Evolutionary conservation across 306 rosid genomes (phyloP).

Genomic region (apple (Malus domestica)): DNA sequence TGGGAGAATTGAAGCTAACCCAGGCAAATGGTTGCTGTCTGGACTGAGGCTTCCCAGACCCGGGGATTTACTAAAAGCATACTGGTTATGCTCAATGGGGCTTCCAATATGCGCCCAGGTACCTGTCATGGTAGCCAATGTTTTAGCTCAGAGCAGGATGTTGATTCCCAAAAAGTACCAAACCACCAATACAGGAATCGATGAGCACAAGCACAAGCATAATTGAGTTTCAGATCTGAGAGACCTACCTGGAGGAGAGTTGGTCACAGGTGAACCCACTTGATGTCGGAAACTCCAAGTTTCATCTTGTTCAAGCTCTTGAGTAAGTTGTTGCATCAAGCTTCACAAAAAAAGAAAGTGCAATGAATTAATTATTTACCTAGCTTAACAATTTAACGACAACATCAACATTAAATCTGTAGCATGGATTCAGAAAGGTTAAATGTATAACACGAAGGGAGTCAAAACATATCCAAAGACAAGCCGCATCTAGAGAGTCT

Average conservation of each 20-base stretch:
- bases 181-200: conserved; percentile 1
- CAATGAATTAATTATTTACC: background rate
- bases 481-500: background rate
- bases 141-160: conserved; percentile 14
- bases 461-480: background rate
- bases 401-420: background rate
- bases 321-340: conserved; percentile 84
- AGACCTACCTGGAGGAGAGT: conserved; percentile 81
- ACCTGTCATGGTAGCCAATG: conserved; percentile 35
- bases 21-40: conserved; percentile 59
- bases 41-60: conserved; percentile 65
- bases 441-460: background rate
- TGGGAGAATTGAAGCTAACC: conserved; percentile 79
- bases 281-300: conserved; percentile 56
- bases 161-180: conserved; percentile 6
- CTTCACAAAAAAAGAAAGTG: conserved; percentile 25
- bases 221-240: background rate
- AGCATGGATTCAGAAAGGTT: background rate
- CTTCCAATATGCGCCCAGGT: conserved; percentile 76
- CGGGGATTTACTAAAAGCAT: conserved; percentile 61
- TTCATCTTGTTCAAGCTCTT: conserved; percentile 86
- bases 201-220: conserved; percentile 2
- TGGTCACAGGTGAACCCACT: conserved; percentile 74
- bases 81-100: conserved; percentile 67
- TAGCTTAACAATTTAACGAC: conserved; percentile 4